Evolutionary conservation across 305 asterid species (phyloP), one percentile per base, ranked within the genome.

Genomic region (Rubia tinctorum): DNA sequence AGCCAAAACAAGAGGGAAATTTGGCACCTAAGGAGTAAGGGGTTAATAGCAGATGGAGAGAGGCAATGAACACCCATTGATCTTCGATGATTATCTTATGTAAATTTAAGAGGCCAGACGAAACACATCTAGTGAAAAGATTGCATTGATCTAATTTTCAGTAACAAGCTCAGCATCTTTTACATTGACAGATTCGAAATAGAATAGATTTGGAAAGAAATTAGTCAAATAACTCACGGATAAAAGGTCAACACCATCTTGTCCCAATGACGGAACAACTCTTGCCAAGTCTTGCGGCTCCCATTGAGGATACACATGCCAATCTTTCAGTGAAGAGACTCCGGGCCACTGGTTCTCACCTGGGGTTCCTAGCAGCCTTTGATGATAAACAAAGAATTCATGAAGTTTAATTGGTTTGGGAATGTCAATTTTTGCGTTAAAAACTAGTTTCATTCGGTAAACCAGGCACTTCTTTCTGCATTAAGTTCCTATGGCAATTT

Each of bases 251-350:
- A 94, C 82, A 18, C 96, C 99, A 56, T 89, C 92, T 73, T 93
- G 86, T 51, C 87, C 96, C 77, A 94, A 71, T 0, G 95, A 65
- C 7, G 97, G 97, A 80, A 94, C 99, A 56, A 84, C 86, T 25
- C 90, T 90, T n/a, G 90, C 89, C 85, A 94, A 77, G 81, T 81
- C 84, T 83, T 91, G 97, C 71, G 97, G 77, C 70, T 89, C 99
- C 99, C 99, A 94, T 47, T 81, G 84, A 47, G 99, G 99, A 78
- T 94, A 94, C 71, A 85, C 93, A 79, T 94, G 98, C 98, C 99
- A 94, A 79, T 94, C 98, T 40, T 90, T 70, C 73, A 92, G 86
- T 39, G 91, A 83, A 75, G 63, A 80, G 49, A 94, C 98, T 74
- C 96, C 97, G 1, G 98, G 98, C 99, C 98, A 94, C 34, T 85